Base-by-base conservation (phyloP, 345 rosid species). In the Crucihimalaya himalaica region DNA sequence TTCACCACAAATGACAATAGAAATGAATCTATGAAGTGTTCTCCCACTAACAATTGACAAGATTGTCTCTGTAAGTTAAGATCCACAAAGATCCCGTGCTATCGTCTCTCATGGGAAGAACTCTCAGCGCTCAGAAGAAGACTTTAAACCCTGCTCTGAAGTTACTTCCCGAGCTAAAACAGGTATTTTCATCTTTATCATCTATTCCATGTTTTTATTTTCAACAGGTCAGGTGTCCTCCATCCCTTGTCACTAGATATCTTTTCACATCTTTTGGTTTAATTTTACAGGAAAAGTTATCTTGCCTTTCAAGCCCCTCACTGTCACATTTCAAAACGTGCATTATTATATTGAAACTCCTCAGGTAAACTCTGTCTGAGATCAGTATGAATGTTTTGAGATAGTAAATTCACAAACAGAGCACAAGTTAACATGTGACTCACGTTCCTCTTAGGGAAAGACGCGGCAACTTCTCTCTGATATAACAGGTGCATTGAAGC, bases 301-400 rank as follows among this genome's bases (percentile, higher is more conserved):
- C 63, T 67, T 91, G 66, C 97, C 97, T 32, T 93, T 93, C 70
- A 80, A 81, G 69, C 92, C 96, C 7, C 78, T 85, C 46, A 65
- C 83, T 14, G 39, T 93, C 13, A 78, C 89, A 66, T 93, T 91
- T 78, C 83, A 81, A 58, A 81, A 87, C 42, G 77, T 93, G 75
- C 79, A 89, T 39, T 93, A 93, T 79, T 73, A 29, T 70, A 82
- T 91, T 28, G 91, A 91, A 55, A 84, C 88, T 37, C 90, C 98
- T 27, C 54, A 63, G 89, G 98, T 89, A 55, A 50, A 10, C 18
- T 5, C 42, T 23, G 18, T 27, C 11, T 1, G 5, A 35, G 6
- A 32, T 57, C 39, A 65, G 11, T 16, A 48, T 50, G 35, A 18
- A 51, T 28, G 23, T 31, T 27, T 56, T 59, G 15, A 29, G 60